Conservation (phyloP, 1,284 basidiomycete genomes). For the Ceratobasidium sp. region DNA sequence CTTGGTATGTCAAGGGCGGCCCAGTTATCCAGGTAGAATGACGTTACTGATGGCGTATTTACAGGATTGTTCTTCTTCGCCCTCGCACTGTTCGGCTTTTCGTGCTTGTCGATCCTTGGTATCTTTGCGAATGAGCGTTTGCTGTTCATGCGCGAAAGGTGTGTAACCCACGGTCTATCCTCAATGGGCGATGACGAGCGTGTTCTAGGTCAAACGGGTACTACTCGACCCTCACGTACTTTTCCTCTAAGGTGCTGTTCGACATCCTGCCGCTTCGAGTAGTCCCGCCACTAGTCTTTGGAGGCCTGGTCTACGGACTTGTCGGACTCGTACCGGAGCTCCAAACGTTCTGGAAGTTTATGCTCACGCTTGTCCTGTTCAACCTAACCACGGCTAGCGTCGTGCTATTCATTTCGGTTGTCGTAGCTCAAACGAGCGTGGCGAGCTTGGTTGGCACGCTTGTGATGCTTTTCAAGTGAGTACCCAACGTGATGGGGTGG, state of each 20-base stretch:
- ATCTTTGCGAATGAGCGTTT: constrained; percentile 95
- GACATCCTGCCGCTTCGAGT: constrained; percentile 95
- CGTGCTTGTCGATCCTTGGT: constrained; percentile 91
- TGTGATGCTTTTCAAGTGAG: constrained; percentile 98
- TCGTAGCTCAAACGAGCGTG: constrained; percentile 86
- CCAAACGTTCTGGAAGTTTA: constrained; percentile 96
- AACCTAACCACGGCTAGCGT: constrained; percentile 94
- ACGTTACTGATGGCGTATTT: background rate
- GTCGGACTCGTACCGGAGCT: constrained; percentile 94
- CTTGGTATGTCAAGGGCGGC: constrained; percentile 64
- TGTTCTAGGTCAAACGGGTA: constrained; percentile 89
- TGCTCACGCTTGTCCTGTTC: constrained; percentile 94
- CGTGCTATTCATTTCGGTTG: constrained; percentile 90
- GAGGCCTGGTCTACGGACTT: constrained; percentile 92
- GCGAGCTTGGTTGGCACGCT: constrained; percentile 94
- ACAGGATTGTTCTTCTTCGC: constrained; percentile 95
- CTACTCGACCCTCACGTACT: constrained; percentile 96
- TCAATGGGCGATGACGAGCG: constrained; percentile 9
- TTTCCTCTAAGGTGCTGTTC: constrained; percentile 93
- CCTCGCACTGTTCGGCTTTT: constrained; percentile 94
- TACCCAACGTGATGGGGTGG: constrained; percentile 48
- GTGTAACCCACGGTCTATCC: constrained; percentile 51
- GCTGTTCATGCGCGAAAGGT: constrained; percentile 96
- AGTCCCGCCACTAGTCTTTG: constrained; percentile 94
- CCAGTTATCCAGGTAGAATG: constrained; percentile 12